phyloP scores from a whole-genome alignment of 2,329 filamentous ascomycete species.

The Elsinoe necatrix region DNA sequence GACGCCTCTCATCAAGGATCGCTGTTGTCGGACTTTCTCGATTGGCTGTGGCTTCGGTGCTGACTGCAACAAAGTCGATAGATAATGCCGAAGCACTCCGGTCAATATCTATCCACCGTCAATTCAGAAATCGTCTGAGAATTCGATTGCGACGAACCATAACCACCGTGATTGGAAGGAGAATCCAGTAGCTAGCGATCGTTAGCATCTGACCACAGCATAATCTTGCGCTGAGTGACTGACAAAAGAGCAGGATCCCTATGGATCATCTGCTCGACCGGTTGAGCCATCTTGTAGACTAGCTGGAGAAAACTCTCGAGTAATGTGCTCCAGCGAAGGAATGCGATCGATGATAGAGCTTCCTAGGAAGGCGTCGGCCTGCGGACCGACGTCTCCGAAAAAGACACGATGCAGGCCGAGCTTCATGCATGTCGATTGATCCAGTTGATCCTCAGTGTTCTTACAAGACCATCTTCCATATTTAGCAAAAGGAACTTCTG shows the following conservation, averaged over 20 bases:
- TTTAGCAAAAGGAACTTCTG: no score
- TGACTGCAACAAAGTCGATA: slow-evolving; percentile 78
- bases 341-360: background rate
- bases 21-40: slow-evolving; percentile 71
- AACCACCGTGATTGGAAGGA: slow-evolving; percentile 92
- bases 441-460: background rate
- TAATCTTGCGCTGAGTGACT: slow-evolving; percentile 29
- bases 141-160: slow-evolving; percentile 53
- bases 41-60: slow-evolving; percentile 74
- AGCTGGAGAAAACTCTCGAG: background rate
- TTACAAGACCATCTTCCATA: background rate
- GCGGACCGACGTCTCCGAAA: slow-evolving; percentile 1
- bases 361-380: background rate
- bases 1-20: slow-evolving; percentile 73
- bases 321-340: background rate
- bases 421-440: background rate
- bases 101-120: slow-evolving; percentile 61
- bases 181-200: slow-evolving; percentile 81
- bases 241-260: slow-evolving; percentile 97
- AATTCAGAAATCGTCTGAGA: background rate
- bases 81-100: slow-evolving; percentile 92
- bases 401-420: slow-evolving; percentile 9
- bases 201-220: slow-evolving; percentile 21
- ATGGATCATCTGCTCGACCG: slow-evolving; percentile 88
- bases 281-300: slow-evolving; percentile 63